Evolutionary conservation across 2,329 filamentous ascomycete genomes (phyloP).

Genomic region (Leptographium radiaticola): DNA sequence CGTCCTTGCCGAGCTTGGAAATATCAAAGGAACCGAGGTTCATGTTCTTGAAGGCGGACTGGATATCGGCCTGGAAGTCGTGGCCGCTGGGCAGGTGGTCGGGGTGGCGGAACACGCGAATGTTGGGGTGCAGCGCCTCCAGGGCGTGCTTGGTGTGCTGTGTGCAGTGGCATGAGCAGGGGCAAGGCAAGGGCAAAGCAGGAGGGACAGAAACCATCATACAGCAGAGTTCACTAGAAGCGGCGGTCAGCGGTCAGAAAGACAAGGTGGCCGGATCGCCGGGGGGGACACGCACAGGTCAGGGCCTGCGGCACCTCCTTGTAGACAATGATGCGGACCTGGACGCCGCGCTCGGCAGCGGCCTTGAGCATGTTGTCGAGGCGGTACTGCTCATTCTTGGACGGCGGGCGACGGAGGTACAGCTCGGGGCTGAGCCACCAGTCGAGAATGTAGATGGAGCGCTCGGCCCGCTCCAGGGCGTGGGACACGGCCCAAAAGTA

Average conservation of each 20-base stretch:
- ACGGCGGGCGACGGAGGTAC: conserved; percentile 71
- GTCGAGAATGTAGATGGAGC: conserved; percentile 75
- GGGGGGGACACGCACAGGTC: conserved; percentile 43
- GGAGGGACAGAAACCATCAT: background rate
- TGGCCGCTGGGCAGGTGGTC: conserved; percentile 70
- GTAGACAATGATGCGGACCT: conserved; percentile 78
- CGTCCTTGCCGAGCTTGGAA: conserved; percentile 56
- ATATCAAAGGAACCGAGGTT: conserved; percentile 37
- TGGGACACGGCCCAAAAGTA: conserved; percentile 79
- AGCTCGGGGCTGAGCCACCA: conserved; percentile 88
- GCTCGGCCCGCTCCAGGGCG: conserved; percentile 60
- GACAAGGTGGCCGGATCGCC: too few relatives aligned
- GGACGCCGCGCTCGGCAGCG: conserved; percentile 72
- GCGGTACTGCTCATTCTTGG: conserved; percentile 70
- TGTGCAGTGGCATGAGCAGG: background rate
- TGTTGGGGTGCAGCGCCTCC: conserved; percentile 68
- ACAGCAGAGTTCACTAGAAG: conserved; percentile 6
- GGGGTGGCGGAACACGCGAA: conserved; percentile 79
- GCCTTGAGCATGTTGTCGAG: conserved; percentile 71
- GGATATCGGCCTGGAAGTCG: conserved; percentile 53
- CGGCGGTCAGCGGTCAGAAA: conserved; percentile 26
- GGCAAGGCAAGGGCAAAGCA: background rate
- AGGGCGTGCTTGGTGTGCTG: conserved; percentile 68
- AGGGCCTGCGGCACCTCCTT: conserved; percentile 79
- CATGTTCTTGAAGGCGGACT: conserved; percentile 40